Evolutionary conservation across 2,329 filamentous ascomycete genomes (phyloP).

Genomic region (Phyllosticta ampelicida): DNA sequence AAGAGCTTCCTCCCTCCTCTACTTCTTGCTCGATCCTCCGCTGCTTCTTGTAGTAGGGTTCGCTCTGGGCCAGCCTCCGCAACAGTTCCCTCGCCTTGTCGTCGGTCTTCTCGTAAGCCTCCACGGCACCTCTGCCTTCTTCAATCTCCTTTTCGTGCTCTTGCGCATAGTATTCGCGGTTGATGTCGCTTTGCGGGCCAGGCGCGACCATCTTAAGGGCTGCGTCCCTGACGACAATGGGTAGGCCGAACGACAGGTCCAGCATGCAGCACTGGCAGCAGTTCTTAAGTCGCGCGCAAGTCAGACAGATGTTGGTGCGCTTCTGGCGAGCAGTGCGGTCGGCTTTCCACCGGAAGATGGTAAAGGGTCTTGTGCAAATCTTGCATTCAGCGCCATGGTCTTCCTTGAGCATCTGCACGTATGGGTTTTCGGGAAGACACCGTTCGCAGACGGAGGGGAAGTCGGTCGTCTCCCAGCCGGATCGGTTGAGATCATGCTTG

Average conservation of each 20-base stretch:
- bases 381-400: conserved; percentile 85
- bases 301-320: conserved; percentile 89
- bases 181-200: conserved; percentile 83
- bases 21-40: conserved; percentile 56
- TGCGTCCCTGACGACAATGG: conserved; percentile 89
- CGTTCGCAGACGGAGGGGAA: conserved; percentile 84
- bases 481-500: conserved; percentile 90
- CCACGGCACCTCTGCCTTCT: conserved; percentile 67
- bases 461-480: conserved; percentile 90
- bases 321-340: conserved; percentile 87
- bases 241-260: conserved; percentile 88
- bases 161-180: conserved; percentile 94
- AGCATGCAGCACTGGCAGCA: conserved; percentile 99
- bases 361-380: conserved; percentile 87
- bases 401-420: conserved; percentile 98
- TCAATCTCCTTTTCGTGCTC: conserved; percentile 94
- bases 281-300: conserved; percentile 94
- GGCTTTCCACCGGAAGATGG: conserved; percentile 88
- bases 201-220: conserved; percentile 96
- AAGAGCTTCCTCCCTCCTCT: conserved; percentile 31
- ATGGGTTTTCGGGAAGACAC: conserved; percentile 91
- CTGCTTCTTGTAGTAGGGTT: conserved; percentile 90
- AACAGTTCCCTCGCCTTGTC: conserved; percentile 89
- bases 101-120: conserved; percentile 93
- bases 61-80: conserved; percentile 74